Percentiles rank a stretch among this genome's conserved stretches.
phyloP scores from a whole-genome alignment of 176 grass and related monocot genomes.

The Hordeum vulgare region MorexV3_pseudomolecules_assembly NC_058521.1:272339308-272339807 shows the following conservation, averaged over 20 bases:
- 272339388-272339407: no score
- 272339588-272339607: slow-evolving; percentile 91
- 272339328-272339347: no score
- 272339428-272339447: neutral
- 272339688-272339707: slow-evolving; percentile 59
- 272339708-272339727: slow-evolving; percentile 91
- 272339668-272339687: neutral
- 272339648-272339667: neutral
- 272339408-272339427: no score
- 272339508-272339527: neutral
- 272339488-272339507: neutral
- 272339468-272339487: neutral
- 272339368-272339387: no score
- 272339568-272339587: slow-evolving; percentile 73
- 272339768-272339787: slow-evolving; percentile 92
- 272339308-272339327: no score
- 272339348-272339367: no score
- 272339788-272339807: slow-evolving; percentile 59
- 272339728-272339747: slow-evolving; percentile 77
- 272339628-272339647: neutral
- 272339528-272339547: slow-evolving; percentile 4
- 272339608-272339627: slow-evolving; percentile 45
- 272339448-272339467: neutral
- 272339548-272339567: slow-evolving; percentile 21
- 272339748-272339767: slow-evolving; percentile 89